Percentiles rank a stretch among this genome's conserved stretches.
phyloP scores from a whole-genome alignment of 2,329 filamentous ascomycete genomes.

The Dothistroma pini region DNA sequence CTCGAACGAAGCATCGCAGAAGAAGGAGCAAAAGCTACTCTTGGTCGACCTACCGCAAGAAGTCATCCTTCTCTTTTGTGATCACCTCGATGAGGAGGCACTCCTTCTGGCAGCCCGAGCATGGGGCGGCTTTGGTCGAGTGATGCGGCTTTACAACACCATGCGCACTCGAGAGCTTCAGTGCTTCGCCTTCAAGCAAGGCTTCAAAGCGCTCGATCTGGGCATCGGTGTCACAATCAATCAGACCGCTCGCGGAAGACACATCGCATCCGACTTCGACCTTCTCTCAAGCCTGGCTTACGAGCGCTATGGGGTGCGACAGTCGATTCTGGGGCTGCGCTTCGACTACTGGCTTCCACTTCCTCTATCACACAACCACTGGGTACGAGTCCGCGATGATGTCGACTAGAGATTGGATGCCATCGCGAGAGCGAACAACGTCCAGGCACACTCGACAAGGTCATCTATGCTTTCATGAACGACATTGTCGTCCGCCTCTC shows the following conservation, averaged over 20 bases:
- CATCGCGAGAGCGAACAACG: constrained; percentile 5
- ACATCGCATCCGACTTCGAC: constrained; percentile 25
- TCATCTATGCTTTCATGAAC: constrained; percentile 26
- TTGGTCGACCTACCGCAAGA: constrained; percentile 19
- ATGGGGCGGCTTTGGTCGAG: constrained; percentile 22
- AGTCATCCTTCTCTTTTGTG: constrained; percentile 17
- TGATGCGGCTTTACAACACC: constrained; percentile 20
- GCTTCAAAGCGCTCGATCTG: constrained; percentile 19
- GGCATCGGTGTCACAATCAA: constrained; percentile 22
- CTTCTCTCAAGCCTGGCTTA: constrained; percentile 22
- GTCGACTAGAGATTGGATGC: constrained; percentile 4
- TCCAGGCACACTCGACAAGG: constrained; percentile 14
- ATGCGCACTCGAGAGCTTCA: constrained; percentile 23
- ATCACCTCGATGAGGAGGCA: constrained; percentile 19
- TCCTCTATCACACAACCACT: constrained; percentile 21
- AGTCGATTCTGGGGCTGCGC: constrained; percentile 19
- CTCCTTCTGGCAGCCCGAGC: constrained; percentile 20
- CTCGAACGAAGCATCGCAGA: neutral
- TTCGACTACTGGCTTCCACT: constrained; percentile 25
- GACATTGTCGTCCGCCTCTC: constrained; percentile 23
- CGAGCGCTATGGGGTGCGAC: constrained; percentile 11
- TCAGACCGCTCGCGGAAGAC: neutral
- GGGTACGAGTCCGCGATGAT: constrained; percentile 14
- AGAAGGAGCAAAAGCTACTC: neutral
- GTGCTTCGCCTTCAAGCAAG: constrained; percentile 25